These are phyloP conservation scores for Ogataea saltuana DNA, from an alignment of 805 yeast genomes.

Conservation along the genomic window DNA sequence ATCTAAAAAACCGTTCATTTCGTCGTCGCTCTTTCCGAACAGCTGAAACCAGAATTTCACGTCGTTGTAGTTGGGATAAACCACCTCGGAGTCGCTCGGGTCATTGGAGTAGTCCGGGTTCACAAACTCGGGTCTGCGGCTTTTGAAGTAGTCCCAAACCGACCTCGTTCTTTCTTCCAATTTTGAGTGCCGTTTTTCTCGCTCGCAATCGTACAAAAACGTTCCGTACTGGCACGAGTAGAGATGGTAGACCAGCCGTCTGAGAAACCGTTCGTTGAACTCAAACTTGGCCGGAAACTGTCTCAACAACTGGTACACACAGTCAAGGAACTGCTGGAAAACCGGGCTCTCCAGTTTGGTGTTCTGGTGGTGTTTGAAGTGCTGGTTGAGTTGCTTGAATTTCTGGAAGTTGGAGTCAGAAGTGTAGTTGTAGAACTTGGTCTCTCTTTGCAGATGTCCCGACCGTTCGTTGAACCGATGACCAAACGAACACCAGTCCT, in stretches of 20 bases:
- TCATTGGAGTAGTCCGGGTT: conserved; percentile 49
- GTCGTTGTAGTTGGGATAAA: conserved; percentile 61
- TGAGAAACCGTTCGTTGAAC: conserved; percentile 82
- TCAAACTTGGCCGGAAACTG: conserved; percentile 78
- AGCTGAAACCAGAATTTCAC: conserved; percentile 90
- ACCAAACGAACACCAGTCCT: conserved; percentile 96
- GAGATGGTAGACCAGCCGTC: conserved; percentile 81
- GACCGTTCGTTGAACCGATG: conserved; percentile 83
- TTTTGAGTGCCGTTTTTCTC: conserved; percentile 51
- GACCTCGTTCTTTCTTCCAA: conserved; percentile 58
- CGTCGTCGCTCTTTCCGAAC: conserved; percentile 73
- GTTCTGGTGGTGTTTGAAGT: conserved; percentile 49
- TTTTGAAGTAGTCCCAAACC: conserved; percentile 92
- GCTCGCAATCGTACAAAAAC: conserved; percentile 74
- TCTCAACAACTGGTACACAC: conserved; percentile 73
- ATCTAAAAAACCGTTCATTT: conserved; percentile 46
- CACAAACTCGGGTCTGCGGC: conserved; percentile 68
- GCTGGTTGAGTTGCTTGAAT: conserved; percentile 50
- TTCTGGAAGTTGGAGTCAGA: conserved; percentile 37
- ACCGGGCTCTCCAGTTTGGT: conserved; percentile 79
- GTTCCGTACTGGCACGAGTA: conserved; percentile 96
- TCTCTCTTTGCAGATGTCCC: conserved; percentile 67
- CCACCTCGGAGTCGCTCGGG: conserved; percentile 38
- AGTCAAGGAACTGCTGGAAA: conserved; percentile 91
- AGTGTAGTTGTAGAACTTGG: conserved; percentile 47